Base-by-base conservation (phyloP, 805 yeast species). In the Kluyveromyces lactis region DNA sequence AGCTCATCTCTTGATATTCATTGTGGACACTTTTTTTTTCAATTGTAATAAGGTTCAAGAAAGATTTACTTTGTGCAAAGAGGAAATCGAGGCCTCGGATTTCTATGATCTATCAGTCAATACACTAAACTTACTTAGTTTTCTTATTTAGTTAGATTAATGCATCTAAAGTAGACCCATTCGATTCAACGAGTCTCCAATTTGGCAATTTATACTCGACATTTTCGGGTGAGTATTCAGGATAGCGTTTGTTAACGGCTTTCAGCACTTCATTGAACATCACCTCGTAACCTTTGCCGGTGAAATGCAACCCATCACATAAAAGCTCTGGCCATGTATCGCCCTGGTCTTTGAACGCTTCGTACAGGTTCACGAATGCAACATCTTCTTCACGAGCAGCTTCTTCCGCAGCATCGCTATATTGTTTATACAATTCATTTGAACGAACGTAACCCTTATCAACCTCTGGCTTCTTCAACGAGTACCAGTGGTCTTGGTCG, bases 251-350 rank as follows among this genome's bases (percentile, higher is more conserved):
- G 2, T 54, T 46, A 32, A 80, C 73, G 4, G 56, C 51, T 30
- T 52, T 48, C 37, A 66, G 42, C 16, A 79, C 45, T 31, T 63
- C 72, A n/a, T 69, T 58, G 44, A 56, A 77, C 44, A 72, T 58
- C 7, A 79, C 36, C 40, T 62, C 55, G 57, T 81, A 81, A 0
- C 77, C 80, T 23, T 58, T 52, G 0, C 75, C 74, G 2, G 72
- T 63, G 54, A 64, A 81, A 56, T 82, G 89, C 31, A 82, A 54
- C 3, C 87, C 87, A 43, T 73, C 80, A 11, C 53, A 45, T 11
- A 75, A 50, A 6, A 74, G 48, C 1, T 66, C 64, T 5, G 49
- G 48, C 71, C 72, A 69, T 2, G 66, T 60, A 37, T 62, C 55
- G 3, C 58, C 63, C 3, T 64, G 55, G 17, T 54, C 53, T 18